A percentile compares a stretch with the other conserved stretches of the same genome.
phyloP scores from a whole-genome alignment of 331 rosid genomes.

The Pyracantha coccinea region DNA sequence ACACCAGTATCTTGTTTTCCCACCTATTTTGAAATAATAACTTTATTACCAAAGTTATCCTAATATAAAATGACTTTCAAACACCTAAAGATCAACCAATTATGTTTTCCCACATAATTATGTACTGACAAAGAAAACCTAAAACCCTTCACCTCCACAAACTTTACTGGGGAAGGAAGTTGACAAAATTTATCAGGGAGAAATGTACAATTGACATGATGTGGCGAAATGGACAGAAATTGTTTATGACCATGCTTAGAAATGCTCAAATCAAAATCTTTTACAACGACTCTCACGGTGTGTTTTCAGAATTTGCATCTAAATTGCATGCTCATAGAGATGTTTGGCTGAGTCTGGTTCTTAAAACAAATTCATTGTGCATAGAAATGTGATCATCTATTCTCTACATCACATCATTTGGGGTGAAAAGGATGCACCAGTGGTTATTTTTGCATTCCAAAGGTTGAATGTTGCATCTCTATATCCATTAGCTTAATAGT shows the following conservation, averaged over 20 bases:
- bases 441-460: background rate
- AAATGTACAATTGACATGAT: conserved; percentile 79
- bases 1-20: no score
- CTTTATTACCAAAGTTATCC: no score
- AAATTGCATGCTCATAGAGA: background rate
- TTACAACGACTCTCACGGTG: conserved; percentile 61
- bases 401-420: background rate
- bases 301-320: conserved; percentile 5
- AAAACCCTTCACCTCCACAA: no score
- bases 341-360: background rate
- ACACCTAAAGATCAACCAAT: no score
- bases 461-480: background rate
- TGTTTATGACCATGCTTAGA: conserved; percentile 65
- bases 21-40: no score
- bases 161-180: no score
- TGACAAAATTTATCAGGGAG: background rate
- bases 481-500: background rate
- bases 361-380: background rate
- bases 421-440: background rate
- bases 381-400: background rate
- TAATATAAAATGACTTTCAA: no score
- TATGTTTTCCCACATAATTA: background rate
- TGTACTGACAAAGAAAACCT: background rate
- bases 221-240: conserved; percentile 72
- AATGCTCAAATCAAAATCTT: conserved; percentile 56